Conservation (phyloP, 345 rosid genomes). For the Gossypium mustelinum region DNA sequence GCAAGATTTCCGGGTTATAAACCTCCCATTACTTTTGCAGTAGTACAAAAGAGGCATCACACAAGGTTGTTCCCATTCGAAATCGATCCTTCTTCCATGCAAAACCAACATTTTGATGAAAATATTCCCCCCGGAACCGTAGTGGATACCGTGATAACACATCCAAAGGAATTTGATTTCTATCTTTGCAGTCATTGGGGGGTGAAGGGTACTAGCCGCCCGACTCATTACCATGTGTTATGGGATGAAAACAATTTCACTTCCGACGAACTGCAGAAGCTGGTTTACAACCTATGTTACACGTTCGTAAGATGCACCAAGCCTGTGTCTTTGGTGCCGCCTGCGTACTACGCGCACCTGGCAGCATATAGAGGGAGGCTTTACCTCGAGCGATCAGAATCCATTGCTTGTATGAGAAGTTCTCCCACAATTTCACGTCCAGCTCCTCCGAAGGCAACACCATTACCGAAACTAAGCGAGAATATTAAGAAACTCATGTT, state of each 20-base stretch:
- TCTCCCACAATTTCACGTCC: conserved; percentile 51
- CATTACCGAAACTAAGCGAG: conserved; percentile 77
- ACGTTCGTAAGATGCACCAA: conserved; percentile 92
- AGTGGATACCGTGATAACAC: conserved; percentile 86
- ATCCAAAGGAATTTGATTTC: conserved; percentile 90
- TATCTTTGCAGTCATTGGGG: conserved; percentile 93
- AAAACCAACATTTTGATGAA: conserved; percentile 39
- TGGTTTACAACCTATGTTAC: conserved; percentile 79
- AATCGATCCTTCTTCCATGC: conserved; percentile 27
- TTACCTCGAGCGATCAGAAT: conserved; percentile 75
- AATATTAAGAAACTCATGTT: conserved; percentile 90
- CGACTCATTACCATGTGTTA: conserved; percentile 82
- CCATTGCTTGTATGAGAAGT: conserved; percentile 32
- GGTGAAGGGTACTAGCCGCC: conserved; percentile 89
- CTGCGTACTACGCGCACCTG: conserved; percentile 92
- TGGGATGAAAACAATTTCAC: conserved; percentile 89
- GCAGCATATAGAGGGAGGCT: conserved; percentile 96
- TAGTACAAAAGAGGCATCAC: conserved; percentile 94
- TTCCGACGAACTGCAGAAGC: conserved; percentile 86
- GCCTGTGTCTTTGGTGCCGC: conserved; percentile 87
- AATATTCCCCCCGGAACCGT: conserved; percentile 90
- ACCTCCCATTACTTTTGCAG: conserved; percentile 76
- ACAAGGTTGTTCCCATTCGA: conserved; percentile 72
- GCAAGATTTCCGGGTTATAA: conserved; percentile 52
- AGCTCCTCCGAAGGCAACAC: conserved; percentile 72